Evolutionary conservation across 2,329 filamentous ascomycete genomes (phyloP).

Genomic region (Apiospora marii): DNA sequence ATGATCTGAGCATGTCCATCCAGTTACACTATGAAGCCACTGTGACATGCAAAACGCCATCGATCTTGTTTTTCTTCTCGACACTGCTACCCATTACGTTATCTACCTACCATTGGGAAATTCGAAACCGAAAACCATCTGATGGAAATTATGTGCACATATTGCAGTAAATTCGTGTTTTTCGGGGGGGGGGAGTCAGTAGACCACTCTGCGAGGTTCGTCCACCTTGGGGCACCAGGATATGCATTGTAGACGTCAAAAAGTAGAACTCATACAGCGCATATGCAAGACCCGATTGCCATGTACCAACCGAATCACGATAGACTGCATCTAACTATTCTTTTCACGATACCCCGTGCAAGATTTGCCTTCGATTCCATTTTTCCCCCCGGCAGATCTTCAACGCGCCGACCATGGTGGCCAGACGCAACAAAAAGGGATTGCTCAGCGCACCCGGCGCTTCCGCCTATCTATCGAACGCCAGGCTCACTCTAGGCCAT

Average conservation of each 20-base stretch:
- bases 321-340: not conserved
- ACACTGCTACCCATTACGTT: not conserved
- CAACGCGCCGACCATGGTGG: not conserved
- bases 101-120: not conserved
- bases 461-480: not conserved
- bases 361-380: not conserved
- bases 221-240: not conserved
- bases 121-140: not conserved
- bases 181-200: not conserved
- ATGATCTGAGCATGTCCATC: not conserved
- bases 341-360: not conserved
- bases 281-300: not conserved
- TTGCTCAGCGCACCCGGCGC: not conserved
- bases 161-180: not conserved
- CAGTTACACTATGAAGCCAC: conserved; percentile 9
- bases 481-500: not conserved
- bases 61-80: not conserved
- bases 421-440: not conserved
- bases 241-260: not conserved
- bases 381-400: not conserved
- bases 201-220: not conserved
- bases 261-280: not conserved
- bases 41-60: not conserved
- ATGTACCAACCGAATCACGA: not conserved
- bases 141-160: not conserved